phyloP scores from a whole-genome alignment of 805 yeast species.

The Ogataea neopini region DNA sequence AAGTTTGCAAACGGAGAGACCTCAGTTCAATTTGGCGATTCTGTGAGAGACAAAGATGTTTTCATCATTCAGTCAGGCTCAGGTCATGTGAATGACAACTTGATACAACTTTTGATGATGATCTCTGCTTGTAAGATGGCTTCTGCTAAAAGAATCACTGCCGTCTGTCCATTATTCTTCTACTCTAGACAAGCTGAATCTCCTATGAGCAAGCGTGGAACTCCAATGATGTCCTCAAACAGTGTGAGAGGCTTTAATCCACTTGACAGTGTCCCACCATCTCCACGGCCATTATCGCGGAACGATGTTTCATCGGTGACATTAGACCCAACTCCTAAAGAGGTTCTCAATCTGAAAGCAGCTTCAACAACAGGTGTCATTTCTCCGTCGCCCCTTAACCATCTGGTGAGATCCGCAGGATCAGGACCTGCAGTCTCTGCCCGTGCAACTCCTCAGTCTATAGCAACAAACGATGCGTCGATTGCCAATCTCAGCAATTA shows the following conservation, averaged over 20 bases:
- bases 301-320: slow-evolving; percentile 14
- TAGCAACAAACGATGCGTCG: slow-evolving; percentile 25
- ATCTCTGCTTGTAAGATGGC: slow-evolving; percentile 93
- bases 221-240: slow-evolving; percentile 50
- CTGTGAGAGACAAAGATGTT: slow-evolving; percentile 95
- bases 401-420: slow-evolving; percentile 5
- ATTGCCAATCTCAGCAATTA: slow-evolving; percentile 57
- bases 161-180: slow-evolving; percentile 90
- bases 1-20: slow-evolving; percentile 93
- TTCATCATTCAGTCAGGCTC: slow-evolving; percentile 86
- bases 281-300: slow-evolving; percentile 44
- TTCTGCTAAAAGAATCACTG: slow-evolving; percentile 84
- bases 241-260: slow-evolving; percentile 15
- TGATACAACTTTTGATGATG: slow-evolving; percentile 78
- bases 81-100: slow-evolving; percentile 84
- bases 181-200: slow-evolving; percentile 95
- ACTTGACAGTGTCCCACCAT: slow-evolving; percentile 47
- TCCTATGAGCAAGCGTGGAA: slow-evolving; percentile 77
- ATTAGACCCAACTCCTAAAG: slow-evolving; percentile 17
- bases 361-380: slow-evolving; percentile 4
- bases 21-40: slow-evolving; percentile 77
- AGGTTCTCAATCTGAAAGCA: slow-evolving; percentile 10
- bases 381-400: slow-evolving; percentile 17
- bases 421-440: slow-evolving; percentile 1
- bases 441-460: slow-evolving; percentile 11